Evolutionary conservation across 768 basidiomycete genomes (phyloP).

Genomic region (Russula sp.): DNA sequence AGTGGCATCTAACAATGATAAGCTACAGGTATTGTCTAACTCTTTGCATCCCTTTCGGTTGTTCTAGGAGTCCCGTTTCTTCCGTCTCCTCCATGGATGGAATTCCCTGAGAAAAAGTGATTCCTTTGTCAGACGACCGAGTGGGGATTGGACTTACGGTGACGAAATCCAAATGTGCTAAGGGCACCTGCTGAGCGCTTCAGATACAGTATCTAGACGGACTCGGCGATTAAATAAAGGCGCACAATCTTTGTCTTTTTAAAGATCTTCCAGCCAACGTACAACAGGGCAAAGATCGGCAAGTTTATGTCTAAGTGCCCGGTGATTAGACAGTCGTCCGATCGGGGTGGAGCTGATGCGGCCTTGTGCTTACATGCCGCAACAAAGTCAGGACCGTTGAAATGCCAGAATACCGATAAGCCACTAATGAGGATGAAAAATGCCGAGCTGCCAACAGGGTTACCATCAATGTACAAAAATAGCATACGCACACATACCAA

Average conservation of each 20-base stretch:
- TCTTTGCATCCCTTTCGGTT: not conserved
- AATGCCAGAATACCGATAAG: conserved; percentile 17
- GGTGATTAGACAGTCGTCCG: not conserved
- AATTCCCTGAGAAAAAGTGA: conserved; percentile 2
- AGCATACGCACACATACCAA: conserved; percentile 8
- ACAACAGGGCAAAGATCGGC: conserved; percentile 14
- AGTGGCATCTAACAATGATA: not conserved
- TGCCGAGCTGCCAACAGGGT: conserved; percentile 2
- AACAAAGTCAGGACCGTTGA: conserved; percentile 17
- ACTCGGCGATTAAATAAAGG: not conserved
- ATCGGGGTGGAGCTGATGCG: not conserved
- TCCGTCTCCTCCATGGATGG: conserved; percentile 18
- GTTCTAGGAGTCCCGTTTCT: conserved; percentile 7
- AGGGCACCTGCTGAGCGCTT: not conserved
- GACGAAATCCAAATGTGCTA: conserved; percentile 16
- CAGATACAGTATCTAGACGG: not conserved
- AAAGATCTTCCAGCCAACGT: conserved; percentile 18
- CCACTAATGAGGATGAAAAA: conserved; percentile 20
- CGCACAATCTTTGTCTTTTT: conserved; percentile 20
- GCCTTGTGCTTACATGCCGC: conserved; percentile 14
- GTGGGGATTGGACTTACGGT: conserved; percentile 9
- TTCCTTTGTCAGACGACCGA: not conserved
- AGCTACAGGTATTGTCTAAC: conserved; percentile 10
- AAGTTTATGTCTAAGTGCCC: conserved; percentile 16
- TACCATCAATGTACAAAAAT: not conserved